These are phyloP conservation scores for Halophytophthora batemanensis DNA, from an alignment of 352 stramenopile genomes.

Conservation along the genomic window DNA sequence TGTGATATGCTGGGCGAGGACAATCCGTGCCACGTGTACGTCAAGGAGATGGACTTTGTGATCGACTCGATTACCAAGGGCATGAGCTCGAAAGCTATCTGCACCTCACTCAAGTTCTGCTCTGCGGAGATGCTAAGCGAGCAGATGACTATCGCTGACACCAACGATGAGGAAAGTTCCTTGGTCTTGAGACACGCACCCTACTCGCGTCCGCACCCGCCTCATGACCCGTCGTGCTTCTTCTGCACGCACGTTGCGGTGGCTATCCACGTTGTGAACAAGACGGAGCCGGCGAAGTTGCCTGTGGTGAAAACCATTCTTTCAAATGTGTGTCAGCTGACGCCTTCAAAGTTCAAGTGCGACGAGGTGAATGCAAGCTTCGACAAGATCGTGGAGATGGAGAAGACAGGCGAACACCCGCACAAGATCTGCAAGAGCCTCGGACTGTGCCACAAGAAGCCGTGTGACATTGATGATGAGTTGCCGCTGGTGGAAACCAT, in stretches of 20 bases:
- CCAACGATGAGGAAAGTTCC: slow-evolving; percentile 13
- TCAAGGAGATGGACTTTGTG: slow-evolving; percentile 63
- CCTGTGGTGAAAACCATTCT: slow-evolving; percentile 22
- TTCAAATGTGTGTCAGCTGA: slow-evolving; percentile 25
- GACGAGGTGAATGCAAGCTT: slow-evolving; percentile 30
- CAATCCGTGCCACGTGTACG: slow-evolving; percentile 64
- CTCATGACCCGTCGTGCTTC: slow-evolving; percentile 28
- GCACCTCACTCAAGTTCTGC: slow-evolving; percentile 57
- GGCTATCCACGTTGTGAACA: slow-evolving; percentile 23
- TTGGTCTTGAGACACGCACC: slow-evolving; percentile 7
- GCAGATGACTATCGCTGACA: slow-evolving; percentile 5
- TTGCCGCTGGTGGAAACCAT: slow-evolving; percentile 12
- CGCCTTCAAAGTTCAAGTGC: slow-evolving; percentile 30
- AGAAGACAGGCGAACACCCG: slow-evolving; percentile 32
- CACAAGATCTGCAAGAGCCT: slow-evolving; percentile 34
- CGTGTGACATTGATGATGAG: slow-evolving; percentile 4
- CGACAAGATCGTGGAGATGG: slow-evolving; percentile 38
- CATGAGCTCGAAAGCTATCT: slow-evolving; percentile 66
- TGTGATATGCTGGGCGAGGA: slow-evolving; percentile 63
- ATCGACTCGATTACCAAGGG: slow-evolving; percentile 63
- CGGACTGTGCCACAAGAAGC: slow-evolving; percentile 23
- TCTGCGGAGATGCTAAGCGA: slow-evolving; percentile 5
- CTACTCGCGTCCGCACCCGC: background rate
- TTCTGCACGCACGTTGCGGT: slow-evolving; percentile 35
- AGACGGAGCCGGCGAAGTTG: slow-evolving; percentile 20